Conservation (phyloP, 2,329 filamentous ascomycete species). For the Fusarium oxysporum region DNA sequence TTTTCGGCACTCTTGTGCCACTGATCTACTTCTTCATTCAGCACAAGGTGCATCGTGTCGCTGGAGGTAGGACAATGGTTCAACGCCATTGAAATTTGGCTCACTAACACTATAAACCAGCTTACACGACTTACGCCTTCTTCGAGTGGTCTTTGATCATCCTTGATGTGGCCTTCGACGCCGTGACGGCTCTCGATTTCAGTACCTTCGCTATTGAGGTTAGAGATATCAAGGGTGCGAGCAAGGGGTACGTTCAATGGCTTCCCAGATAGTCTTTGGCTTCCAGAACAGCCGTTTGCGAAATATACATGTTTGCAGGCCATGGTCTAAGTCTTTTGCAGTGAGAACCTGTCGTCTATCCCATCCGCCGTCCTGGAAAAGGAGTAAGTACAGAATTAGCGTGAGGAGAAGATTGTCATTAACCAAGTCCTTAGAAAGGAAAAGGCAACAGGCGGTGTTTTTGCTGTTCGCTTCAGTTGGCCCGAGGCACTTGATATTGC, state of each 20-base stretch:
- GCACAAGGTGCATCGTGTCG: conserved; percentile 94
- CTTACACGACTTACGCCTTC: conserved; percentile 97
- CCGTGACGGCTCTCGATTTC: conserved; percentile 93
- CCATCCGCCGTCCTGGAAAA: conserved; percentile 71
- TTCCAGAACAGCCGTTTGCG: conserved; percentile 43
- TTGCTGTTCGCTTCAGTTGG: conserved; percentile 79
- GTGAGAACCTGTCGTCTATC: conserved; percentile 60
- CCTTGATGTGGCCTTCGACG: conserved; percentile 96
- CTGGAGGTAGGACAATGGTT: conserved; percentile 77
- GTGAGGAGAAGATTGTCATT: conserved; percentile 21
- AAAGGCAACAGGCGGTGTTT: conserved; percentile 76
- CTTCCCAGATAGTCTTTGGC: conserved; percentile 81
- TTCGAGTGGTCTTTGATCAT: conserved; percentile 97
- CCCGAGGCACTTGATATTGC: conserved; percentile 80
- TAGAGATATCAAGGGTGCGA: conserved; percentile 87
- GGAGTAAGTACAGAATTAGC: conserved; percentile 68
- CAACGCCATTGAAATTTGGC: neutral
- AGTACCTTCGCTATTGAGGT: conserved; percentile 87
- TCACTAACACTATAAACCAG: conserved; percentile 59
- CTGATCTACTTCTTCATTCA: conserved; percentile 98
- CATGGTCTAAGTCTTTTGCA: conserved; percentile 58
- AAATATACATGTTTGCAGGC: conserved; percentile 47
- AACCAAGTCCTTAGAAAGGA: conserved; percentile 70
- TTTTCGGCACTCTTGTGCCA: conserved; percentile 91
- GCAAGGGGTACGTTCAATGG: conserved; percentile 98